A percentile compares a stretch with the other conserved stretches of the same genome.
phyloP scores from a whole-genome alignment of 169 alveolate genomes.

The Plasmodium malariae region DNA sequence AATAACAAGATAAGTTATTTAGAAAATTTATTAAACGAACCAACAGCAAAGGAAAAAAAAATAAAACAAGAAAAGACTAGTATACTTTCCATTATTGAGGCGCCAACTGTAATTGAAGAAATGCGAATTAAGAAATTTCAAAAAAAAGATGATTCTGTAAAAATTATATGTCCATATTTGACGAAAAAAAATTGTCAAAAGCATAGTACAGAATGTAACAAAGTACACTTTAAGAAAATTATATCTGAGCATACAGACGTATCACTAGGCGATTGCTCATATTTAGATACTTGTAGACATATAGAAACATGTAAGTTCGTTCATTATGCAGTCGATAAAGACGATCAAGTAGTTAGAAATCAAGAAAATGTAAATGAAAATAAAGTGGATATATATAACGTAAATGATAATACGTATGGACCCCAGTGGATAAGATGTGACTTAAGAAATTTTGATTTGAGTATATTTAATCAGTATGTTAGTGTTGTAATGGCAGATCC shows the following conservation, averaged over 20 bases:
- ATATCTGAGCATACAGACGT: constrained; percentile 80
- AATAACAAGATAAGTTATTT: constrained; percentile 41
- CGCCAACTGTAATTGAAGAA: constrained; percentile 81
- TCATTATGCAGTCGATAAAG: constrained; percentile 92
- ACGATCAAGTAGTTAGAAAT: constrained; percentile 66
- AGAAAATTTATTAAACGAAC: constrained; percentile 61
- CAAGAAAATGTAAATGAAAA: constrained; percentile 33
- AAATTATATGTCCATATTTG: constrained; percentile 81
- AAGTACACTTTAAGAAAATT: constrained; percentile 80
- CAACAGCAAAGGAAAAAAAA: constrained; percentile 75
- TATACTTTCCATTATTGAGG: constrained; percentile 67
- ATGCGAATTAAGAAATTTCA: constrained; percentile 77
- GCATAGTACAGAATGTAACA: constrained; percentile 77
- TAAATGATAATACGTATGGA: constrained; percentile 41
- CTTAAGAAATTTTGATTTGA: constrained; percentile 90
- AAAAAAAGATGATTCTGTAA: constrained; percentile 78
- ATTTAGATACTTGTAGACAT: constrained; percentile 95
- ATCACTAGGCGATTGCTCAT: constrained; percentile 94
- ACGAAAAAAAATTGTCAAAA: constrained; percentile 81
- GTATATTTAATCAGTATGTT: constrained; percentile 91
- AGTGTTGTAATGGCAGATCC: constrained; percentile 97
- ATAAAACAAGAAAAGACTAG: constrained; percentile 74
- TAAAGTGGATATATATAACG: constrained; percentile 13
- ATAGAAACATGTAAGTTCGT: constrained; percentile 93
- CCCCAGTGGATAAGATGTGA: constrained; percentile 92